These are phyloP conservation scores for Yamadazyma dendronema DNA, from an alignment of 1,139 yeast species.

Conservation along the genomic window DNA sequence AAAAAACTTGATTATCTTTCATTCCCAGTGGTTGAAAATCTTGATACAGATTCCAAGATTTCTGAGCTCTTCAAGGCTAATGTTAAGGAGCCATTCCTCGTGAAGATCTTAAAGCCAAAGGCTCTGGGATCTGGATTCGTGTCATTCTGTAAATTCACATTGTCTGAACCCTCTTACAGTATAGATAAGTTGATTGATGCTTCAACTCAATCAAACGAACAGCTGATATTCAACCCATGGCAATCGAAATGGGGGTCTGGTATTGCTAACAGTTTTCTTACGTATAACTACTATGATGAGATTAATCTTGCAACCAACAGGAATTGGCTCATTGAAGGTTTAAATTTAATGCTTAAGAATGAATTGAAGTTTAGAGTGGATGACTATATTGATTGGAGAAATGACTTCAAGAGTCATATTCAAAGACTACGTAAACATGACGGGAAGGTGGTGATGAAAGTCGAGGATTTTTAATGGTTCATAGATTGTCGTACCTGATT, in stretches of 20 bases:
- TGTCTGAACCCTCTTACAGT: conserved; percentile 34
- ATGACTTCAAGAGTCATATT: conserved; percentile 27
- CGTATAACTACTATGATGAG: conserved; percentile 40
- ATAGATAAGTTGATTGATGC: conserved; percentile 29
- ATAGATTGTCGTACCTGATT: neutral
- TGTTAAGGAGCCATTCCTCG: conserved; percentile 33
- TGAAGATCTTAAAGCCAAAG: conserved; percentile 41
- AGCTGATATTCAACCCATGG: conserved; percentile 32
- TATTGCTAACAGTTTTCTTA: conserved; percentile 30
- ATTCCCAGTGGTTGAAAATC: conserved; percentile 30
- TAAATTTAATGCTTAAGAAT: conserved; percentile 24
- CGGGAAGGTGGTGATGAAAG: conserved; percentile 33
- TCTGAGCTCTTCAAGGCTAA: conserved; percentile 27
- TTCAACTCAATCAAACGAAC: conserved; percentile 16
- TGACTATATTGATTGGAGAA: conserved; percentile 39
- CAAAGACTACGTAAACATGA: conserved; percentile 29
- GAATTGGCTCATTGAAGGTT: conserved; percentile 37
- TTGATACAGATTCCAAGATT: conserved; percentile 19
- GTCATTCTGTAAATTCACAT: conserved; percentile 36
- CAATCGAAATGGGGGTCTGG: conserved; percentile 31
- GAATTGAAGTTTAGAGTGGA: conserved; percentile 34
- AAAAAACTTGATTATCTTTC: conserved; percentile 29
- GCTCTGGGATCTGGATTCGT: conserved; percentile 29
- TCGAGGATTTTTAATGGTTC: conserved; percentile 33
- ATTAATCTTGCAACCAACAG: conserved; percentile 24